phyloP scores from a whole-genome alignment of 2,329 filamentous ascomycete genomes.

The Aspergillus bombycis region DNA sequence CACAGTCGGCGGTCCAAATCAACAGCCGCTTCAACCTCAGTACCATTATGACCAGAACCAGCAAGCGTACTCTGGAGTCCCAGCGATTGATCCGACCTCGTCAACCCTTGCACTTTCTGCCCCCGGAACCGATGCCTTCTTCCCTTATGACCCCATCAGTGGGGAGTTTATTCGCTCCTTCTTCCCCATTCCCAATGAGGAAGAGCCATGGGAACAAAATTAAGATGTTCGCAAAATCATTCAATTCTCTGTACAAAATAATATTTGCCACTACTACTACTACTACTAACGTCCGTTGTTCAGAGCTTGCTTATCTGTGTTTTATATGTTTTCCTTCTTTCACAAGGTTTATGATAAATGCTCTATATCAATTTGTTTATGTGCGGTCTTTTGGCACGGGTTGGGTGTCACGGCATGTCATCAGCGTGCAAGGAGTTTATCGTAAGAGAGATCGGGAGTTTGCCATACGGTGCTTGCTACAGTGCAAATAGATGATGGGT shows the following conservation, averaged over 20 bases:
- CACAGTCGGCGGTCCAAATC: background rate
- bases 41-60: background rate
- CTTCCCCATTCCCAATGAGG: constrained; percentile 35
- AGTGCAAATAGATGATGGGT: background rate
- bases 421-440: constrained; percentile 5
- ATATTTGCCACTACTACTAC: background rate
- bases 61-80: background rate
- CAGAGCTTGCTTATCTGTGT: background rate
- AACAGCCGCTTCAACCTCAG: background rate
- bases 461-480: background rate
- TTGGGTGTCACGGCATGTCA: constrained; percentile 2
- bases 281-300: constrained; percentile 7
- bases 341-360: background rate
- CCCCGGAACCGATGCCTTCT: constrained; percentile 31
- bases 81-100: constrained; percentile 9
- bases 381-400: background rate
- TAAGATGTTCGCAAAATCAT: background rate
- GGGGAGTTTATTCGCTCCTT: constrained; percentile 45
- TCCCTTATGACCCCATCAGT: constrained; percentile 44
- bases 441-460: background rate
- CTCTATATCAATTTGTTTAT: background rate
- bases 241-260: constrained; percentile 2
- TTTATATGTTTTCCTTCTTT: constrained; percentile 3
- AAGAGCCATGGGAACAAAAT: constrained; percentile 28
- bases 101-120: constrained; percentile 15